Evolutionary conservation across 2,329 filamentous ascomycete genomes (phyloP), one percentile per base, ranked within the genome.

Genomic region (Calonectria multiphialidica): DNA sequence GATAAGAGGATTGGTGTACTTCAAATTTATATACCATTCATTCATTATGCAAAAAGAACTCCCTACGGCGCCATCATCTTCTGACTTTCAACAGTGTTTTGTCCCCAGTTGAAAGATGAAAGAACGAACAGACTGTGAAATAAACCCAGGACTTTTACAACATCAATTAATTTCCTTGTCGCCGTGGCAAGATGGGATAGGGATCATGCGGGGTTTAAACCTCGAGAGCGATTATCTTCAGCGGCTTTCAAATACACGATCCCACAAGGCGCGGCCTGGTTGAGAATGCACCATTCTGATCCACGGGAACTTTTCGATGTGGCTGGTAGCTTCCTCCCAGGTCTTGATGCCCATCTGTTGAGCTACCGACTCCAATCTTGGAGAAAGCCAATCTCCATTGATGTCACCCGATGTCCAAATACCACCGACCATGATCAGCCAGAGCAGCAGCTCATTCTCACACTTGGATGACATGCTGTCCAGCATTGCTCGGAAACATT

Each of bases 221-320:
- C 5, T 12, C 9, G 9, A 37, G 35, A 37, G 9, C 3, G 2
- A 37, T 10, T 15, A 15, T 37, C 2, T 37, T 12, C 13, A 37
- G 25, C 28, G 9, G 16, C 30, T n/a, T 21, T 33, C 18, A n/a
- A 40, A 8, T 70, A 57, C 40, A 2, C 82, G 80, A 71, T 76
- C 61, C 72, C 72, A 74, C 18, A 74, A 25, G 25, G 49, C 64
- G 3, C 23, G 50, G 9, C 72, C 72, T 15, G 64, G 68, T n/a
- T 57, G 50, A 59, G 72, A 66, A 28, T 72, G 66, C 30, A 75
- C 25, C 37, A 57, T 23, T 35, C 63, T 44, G 16, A 76, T 37
- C 74, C 73, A 75, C 1, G 74, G 70, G 55, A 76, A 76, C 12
- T 35, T 50, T 12, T 35, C 23, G 12, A 74, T 15, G 13, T 13